Evolutionary conservation across 306 rosid genomes (phyloP).

Genomic region (Parietaria judaica): DNA sequence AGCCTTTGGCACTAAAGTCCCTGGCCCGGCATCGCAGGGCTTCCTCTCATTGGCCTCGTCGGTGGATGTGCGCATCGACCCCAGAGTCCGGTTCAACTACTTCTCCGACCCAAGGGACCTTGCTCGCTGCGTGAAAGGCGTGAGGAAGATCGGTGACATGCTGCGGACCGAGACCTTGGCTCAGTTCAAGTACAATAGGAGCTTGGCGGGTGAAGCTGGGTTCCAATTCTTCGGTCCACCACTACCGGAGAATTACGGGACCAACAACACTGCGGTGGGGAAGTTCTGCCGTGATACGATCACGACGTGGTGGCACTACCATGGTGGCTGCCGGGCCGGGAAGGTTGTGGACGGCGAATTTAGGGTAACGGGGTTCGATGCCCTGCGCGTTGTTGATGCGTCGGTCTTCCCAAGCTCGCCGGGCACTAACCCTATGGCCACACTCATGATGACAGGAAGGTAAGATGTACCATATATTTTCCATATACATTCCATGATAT

Average conservation of each 20-base stretch:
- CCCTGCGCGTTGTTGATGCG: slow-evolving; percentile 21
- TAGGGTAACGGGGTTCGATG: slow-evolving; percentile 8
- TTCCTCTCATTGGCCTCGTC: slow-evolving; percentile 2
- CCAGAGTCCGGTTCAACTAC: slow-evolving; percentile 12
- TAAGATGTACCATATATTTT: neutral
- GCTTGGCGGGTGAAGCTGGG: neutral
- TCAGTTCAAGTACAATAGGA: neutral
- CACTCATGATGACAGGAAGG: slow-evolving; percentile 27
- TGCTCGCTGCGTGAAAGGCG: neutral
- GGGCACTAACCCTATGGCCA: slow-evolving; percentile 28
- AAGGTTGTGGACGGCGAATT: slow-evolving; percentile 23
- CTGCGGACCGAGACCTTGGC: neutral
- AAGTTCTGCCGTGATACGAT: slow-evolving; percentile 9
- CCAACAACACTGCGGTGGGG: slow-evolving; percentile 6
- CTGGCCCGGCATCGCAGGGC: slow-evolving; percentile 4
- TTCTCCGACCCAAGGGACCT: slow-evolving; percentile 3
- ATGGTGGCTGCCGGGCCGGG: slow-evolving; percentile 23
- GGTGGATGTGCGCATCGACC: neutral
- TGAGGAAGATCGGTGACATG: neutral
- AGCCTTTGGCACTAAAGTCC: neutral
- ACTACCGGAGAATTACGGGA: slow-evolving; percentile 5
- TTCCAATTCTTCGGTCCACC: slow-evolving; percentile 4
- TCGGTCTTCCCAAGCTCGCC: slow-evolving; percentile 15
- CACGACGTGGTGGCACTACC: slow-evolving; percentile 27
- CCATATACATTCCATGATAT: too few relatives aligned